Conservation (phyloP, 345 rosid species). For the Salix brachista region DNA sequence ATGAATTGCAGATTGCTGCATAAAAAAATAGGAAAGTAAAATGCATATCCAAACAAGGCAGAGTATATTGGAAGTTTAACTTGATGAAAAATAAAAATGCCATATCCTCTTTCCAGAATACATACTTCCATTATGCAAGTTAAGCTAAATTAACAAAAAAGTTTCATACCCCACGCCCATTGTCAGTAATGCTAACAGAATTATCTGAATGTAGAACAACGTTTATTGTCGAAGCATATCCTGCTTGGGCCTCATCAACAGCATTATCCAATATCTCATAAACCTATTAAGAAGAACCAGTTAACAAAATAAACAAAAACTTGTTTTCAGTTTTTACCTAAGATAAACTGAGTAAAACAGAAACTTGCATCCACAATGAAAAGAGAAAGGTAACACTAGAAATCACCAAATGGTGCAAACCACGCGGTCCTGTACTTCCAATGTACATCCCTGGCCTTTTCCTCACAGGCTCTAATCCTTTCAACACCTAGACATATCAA, state of each 20-base stretch:
- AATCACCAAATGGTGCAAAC: conserved; percentile 93
- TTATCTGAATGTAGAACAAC: conserved; percentile 66
- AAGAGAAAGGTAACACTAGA: conserved; percentile 5
- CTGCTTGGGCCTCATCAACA: conserved; percentile 98
- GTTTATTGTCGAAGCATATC: conserved; percentile 71
- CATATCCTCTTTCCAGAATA: not conserved
- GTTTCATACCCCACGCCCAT: conserved; percentile 95
- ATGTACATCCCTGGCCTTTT: conserved; percentile 99
- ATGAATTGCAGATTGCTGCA: not conserved
- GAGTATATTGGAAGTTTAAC: not conserved
- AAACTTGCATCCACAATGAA: not conserved
- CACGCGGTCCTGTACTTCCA: conserved; percentile 97
- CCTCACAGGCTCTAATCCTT: conserved; percentile 95
- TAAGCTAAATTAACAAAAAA: conserved; percentile 5
- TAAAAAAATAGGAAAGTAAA: not conserved
- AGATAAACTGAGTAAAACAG: conserved; percentile 3
- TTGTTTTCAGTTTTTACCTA: not conserved
- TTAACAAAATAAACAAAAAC: not conserved
- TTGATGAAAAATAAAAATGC: not conserved
- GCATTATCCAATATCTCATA: conserved; percentile 98
- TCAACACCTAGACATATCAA: conserved; percentile 58
- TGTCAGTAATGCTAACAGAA: conserved; percentile 80
- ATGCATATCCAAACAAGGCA: not conserved
- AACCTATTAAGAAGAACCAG: conserved; percentile 48
- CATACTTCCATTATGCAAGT: not conserved